Evolutionary conservation across 2,329 filamentous ascomycete genomes (phyloP).

Genomic region (Xylaria arbuscula): DNA sequence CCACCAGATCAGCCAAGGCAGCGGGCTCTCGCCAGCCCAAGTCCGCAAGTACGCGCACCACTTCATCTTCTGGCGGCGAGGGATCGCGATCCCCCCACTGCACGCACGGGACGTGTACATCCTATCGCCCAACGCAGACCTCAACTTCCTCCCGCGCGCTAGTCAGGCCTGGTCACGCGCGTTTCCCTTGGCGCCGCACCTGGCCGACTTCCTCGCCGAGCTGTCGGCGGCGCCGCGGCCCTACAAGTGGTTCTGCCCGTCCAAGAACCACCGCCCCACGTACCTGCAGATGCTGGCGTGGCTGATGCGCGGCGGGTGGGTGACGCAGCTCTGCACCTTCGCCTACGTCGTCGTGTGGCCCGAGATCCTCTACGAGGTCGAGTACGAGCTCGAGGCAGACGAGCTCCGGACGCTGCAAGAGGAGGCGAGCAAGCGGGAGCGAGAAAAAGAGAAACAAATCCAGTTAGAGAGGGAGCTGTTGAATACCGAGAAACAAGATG

Average conservation of each 20-base stretch:
- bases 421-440: slow-evolving; percentile 37
- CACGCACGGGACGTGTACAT: slow-evolving; percentile 92
- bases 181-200: slow-evolving; percentile 84
- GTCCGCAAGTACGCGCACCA: slow-evolving; percentile 91
- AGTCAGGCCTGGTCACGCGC: slow-evolving; percentile 77
- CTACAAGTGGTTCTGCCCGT: slow-evolving; percentile 86
- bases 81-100: slow-evolving; percentile 89
- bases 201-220: slow-evolving; percentile 88
- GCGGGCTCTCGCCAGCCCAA: slow-evolving; percentile 79
- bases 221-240: slow-evolving; percentile 83
- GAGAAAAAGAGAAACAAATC: slow-evolving; percentile 30
- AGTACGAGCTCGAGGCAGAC: slow-evolving; percentile 75
- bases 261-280: slow-evolving; percentile 84
- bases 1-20: slow-evolving; percentile 75
- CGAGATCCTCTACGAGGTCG: slow-evolving; percentile 84
- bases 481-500: slow-evolving; percentile 12
- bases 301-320: slow-evolving; percentile 92
- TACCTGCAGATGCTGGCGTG: slow-evolving; percentile 94
- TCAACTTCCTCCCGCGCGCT: slow-evolving; percentile 75
- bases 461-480: slow-evolving; percentile 17
- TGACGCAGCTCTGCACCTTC: slow-evolving; percentile 91
- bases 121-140: slow-evolving; percentile 88
- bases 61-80: slow-evolving; percentile 95
- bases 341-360: slow-evolving; percentile 87
- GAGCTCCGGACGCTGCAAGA: slow-evolving; percentile 55